Evolutionary conservation across 2,329 filamentous ascomycete genomes (phyloP), one percentile per base, ranked within the genome.

Genomic region (Nemania bipapillata): DNA sequence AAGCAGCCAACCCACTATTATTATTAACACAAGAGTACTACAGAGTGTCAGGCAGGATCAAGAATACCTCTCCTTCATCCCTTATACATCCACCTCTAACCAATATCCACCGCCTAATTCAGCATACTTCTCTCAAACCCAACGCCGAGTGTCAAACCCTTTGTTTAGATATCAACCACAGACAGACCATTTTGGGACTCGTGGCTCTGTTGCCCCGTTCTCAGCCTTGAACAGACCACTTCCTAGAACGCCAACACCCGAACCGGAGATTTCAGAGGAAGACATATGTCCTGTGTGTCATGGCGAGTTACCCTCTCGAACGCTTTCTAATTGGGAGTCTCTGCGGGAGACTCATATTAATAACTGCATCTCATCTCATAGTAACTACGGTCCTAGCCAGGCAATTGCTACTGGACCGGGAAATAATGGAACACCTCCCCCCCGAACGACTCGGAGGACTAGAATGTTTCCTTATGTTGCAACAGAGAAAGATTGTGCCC

Each of bases 261-360:
- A 62, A 17, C 84, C 82, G 1, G 87, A 86, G 64, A 84, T 87
- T 74, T 83, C 85, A 5, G 92, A 94, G 77, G 92, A 94, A 76
- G 92, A 94, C 76, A 90, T 93, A 74, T 95, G 92, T 70, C 92
- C 92, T 0, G 86, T 94, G 52, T 95, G 92, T 74, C 91, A 92
- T 75, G 81, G 83, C 42, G 91, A 93, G 79, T 83, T 94, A 3
- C 91, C 92, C 0, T 85, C 87, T 1, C 82, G 83, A 20, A 78
- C 77, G 4, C 81, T 90, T 1, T 78, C 84, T 1, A 84, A 89
- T 69, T 87, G 81, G 64, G 87, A 90, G 74, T 72, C 78, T 2
- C 80, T 86, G 12, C 84, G 89, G 35, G 87, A 89, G 73, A 78
- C 82, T 32, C 89, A 91, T 73, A 89, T 91, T 66, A 83, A 81